phyloP scores from a whole-genome alignment of 768 basidiomycete genomes.

The Collybiopsis luxurians region DNA sequence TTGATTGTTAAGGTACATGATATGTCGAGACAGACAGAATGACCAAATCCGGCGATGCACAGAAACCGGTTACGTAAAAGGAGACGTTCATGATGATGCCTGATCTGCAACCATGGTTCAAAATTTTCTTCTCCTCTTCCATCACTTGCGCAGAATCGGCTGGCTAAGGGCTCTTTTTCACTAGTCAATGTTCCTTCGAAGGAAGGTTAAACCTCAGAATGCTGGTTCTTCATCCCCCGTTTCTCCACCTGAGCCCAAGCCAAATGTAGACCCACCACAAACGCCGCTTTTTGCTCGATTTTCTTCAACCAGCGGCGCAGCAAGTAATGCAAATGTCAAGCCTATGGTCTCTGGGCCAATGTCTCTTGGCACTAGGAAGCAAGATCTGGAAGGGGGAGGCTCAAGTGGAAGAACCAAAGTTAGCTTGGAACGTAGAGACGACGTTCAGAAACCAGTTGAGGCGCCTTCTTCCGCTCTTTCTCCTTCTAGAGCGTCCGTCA shows the following conservation, averaged over 20 bases:
- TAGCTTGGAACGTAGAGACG: background rate
- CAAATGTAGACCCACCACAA: background rate
- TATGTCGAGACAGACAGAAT: too few species aligned
- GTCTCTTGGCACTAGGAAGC: background rate
- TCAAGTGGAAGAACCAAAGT: background rate
- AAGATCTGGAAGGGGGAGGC: background rate
- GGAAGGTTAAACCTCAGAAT: background rate
- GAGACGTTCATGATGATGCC: background rate
- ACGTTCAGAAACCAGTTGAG: background rate
- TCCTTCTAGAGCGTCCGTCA: background rate
- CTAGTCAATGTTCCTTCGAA: constrained; percentile 2
- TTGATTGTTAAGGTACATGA: too few species aligned
- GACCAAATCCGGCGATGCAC: too few species aligned
- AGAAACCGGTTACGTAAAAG: too few species aligned
- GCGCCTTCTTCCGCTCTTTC: background rate
- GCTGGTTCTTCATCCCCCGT: background rate
- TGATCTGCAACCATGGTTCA: background rate
- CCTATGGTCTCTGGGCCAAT: constrained; percentile 4
- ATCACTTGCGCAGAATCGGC: background rate
- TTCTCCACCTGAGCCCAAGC: background rate
- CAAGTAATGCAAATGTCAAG: background rate
- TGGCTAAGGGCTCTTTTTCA: too few species aligned
- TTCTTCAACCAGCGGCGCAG: background rate
- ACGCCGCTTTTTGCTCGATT: constrained; percentile 7
- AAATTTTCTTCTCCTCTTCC: too few species aligned